Percentiles rank a stretch among this genome's conserved stretches.
Conservation (phyloP, 208 protist species). For the Leishmania martiniquensis region DNA sequence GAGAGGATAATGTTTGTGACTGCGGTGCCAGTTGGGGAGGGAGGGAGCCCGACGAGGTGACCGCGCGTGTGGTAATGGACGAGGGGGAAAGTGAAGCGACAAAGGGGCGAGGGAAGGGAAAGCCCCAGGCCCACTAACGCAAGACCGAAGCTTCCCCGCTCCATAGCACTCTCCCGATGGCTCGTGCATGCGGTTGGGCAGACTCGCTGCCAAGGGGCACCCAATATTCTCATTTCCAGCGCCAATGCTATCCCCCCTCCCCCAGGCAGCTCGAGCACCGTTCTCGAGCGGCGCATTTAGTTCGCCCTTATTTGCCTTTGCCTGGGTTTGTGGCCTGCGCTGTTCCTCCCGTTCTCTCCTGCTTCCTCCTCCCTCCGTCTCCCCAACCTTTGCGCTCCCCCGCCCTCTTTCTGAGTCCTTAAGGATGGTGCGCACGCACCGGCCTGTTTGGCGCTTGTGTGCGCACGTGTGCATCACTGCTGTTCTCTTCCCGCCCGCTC, state of each 20-base stretch:
- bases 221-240: not conserved
- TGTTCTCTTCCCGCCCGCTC: not conserved
- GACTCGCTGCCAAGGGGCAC: not conserved
- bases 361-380: not conserved
- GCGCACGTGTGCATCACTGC: not conserved
- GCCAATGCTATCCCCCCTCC: not conserved
- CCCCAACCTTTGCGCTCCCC: slow-evolving; percentile 10
- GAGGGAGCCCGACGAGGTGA: not conserved
- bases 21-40: not conserved
- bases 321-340: not conserved
- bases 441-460: not conserved
- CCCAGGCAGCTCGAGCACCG: not conserved
- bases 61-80: not conserved
- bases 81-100: not conserved
- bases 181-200: not conserved
- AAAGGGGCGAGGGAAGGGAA: not conserved
- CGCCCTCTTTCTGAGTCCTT: not conserved
- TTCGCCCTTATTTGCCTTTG: not conserved
- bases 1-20: not conserved
- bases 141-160: not conserved
- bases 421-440: not conserved
- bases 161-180: not conserved
- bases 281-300: not conserved
- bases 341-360: slow-evolving; percentile 2
- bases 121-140: no score